Evolutionary conservation across 2,329 filamentous ascomycete genomes (phyloP).

Genomic region (Trichoderma polysporum): DNA sequence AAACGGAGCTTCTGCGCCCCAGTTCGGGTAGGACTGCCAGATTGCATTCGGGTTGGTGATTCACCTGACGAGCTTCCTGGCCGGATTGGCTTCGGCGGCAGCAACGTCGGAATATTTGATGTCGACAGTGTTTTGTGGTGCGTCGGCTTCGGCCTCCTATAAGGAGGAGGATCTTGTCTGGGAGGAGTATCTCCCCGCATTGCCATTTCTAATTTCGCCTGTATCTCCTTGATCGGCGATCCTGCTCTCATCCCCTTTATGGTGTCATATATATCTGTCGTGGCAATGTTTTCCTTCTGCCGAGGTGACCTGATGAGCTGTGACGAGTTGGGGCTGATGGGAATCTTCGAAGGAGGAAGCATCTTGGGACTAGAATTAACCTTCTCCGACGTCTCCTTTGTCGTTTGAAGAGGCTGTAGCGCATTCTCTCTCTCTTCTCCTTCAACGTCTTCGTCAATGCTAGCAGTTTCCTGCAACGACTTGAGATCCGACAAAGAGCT

Average conservation of each 20-base stretch:
- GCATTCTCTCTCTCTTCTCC: slow-evolving; percentile 22
- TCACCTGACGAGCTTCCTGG: slow-evolving; percentile 30
- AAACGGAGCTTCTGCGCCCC: slow-evolving; percentile 59
- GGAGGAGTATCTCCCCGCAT: slow-evolving; percentile 24
- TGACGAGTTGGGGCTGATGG: slow-evolving; percentile 47
- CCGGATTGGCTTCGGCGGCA: slow-evolving; percentile 48
- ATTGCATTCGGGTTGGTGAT: slow-evolving; percentile 26
- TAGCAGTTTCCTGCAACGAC: slow-evolving; percentile 62
- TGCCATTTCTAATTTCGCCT: slow-evolving; percentile 21
- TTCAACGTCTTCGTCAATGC: slow-evolving; percentile 42
- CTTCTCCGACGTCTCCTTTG: slow-evolving; percentile 56
- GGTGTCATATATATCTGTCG: slow-evolving; percentile 26
- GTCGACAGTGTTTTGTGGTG: slow-evolving; percentile 54
- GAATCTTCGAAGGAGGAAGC: slow-evolving; percentile 50
- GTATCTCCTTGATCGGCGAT: slow-evolving; percentile 18
- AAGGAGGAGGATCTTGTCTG: slow-evolving; percentile 25
- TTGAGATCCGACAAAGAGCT: slow-evolving; percentile 89
- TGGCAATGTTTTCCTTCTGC: slow-evolving; percentile 45
- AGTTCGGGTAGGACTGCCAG: slow-evolving; percentile 33
- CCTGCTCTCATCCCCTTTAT: slow-evolving; percentile 16
- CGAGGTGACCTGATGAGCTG: slow-evolving; percentile 43
- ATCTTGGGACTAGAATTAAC: slow-evolving; percentile 54
- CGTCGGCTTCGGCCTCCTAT: slow-evolving; percentile 27
- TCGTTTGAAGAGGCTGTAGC: slow-evolving; percentile 51
- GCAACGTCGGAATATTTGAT: slow-evolving; percentile 56